Base-by-base conservation (phyloP, 371 early-diverging fungal species). In the Rhizopus microsporus region DNA sequence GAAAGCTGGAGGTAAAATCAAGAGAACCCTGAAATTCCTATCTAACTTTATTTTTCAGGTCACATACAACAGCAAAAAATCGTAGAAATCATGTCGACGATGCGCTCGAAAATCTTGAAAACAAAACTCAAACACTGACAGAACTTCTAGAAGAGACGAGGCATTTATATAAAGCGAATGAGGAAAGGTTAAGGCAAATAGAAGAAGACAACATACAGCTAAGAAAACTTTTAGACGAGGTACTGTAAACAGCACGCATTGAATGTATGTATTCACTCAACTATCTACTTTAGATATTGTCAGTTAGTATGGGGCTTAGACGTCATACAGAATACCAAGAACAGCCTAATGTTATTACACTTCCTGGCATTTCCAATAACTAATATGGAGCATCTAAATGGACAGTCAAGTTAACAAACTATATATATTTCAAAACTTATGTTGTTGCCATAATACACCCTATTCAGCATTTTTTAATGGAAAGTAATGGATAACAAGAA, bases 11-110 rank as follows among this genome's bases (percentile, higher is more conserved):
- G 82, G 77, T 86, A 77, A 59, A 56, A n/a, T 42, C 23, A 33
- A 31, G 12, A 7, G 9, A 44, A 15, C 29, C 12, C 35, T 13
- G 5, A 33, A 10, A n/a, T 10, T 46, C 32, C 32, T 15, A 2
- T 35, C 33, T 48, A 40, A 40, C 10, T 23, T 15, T 23, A 23
- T 23, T 46, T 1, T 51, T 4, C 55, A 86, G 94, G 58, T 87
- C 90, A 13, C 84, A 83, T 40, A 73, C 72, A 60, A 81, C 82
- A 30, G 84, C 85, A 2, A 80, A 85, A 51, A 72, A 85, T 44
- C 83, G 88, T 40, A 74, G 86, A 59, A 77, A 81, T 40, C 80
- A 79, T 49, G 82, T 92, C 5, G 91, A 93, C 53, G 89, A 89
- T 35, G 77, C 87, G 4, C 60, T 93, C 15, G 88, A 87, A n/a